phyloP scores from a whole-genome alignment of 2,329 filamentous ascomycete species.

The Plectosphaerella sp. region DNA sequence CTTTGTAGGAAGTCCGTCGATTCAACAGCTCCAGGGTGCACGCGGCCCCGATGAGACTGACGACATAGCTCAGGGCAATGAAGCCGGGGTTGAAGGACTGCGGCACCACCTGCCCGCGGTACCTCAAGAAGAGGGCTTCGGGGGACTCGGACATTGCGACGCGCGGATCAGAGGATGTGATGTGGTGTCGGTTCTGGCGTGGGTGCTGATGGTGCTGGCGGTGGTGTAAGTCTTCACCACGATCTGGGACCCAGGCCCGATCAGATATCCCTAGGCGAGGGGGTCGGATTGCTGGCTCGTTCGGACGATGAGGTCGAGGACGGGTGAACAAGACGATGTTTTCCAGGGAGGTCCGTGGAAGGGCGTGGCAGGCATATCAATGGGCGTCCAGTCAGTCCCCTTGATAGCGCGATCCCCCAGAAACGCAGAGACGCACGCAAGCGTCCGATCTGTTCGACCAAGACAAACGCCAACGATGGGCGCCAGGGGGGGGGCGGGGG shows the following conservation, averaged over 20 bases:
- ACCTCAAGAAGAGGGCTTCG: conserved; percentile 29
- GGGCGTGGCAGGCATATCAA: background rate
- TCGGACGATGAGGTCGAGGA: background rate
- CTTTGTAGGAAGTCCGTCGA: conserved; percentile 64
- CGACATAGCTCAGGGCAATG: conserved; percentile 68
- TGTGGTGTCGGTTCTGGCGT: background rate
- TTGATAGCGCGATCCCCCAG: background rate
- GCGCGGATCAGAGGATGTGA: background rate
- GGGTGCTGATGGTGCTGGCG: background rate
- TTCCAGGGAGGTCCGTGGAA: background rate
- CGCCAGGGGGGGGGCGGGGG: background rate
- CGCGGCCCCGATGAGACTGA: conserved; percentile 71
- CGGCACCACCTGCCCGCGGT: conserved; percentile 41
- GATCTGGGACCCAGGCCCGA: too few species aligned
- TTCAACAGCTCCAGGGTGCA: conserved; percentile 82
- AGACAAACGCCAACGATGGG: background rate
- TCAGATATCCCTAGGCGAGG: too few species aligned
- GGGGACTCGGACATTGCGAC: conserved; percentile 6
- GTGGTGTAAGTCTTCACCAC: too few species aligned
- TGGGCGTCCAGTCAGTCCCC: background rate
- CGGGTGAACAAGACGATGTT: background rate
- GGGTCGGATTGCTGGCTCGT: background rate
- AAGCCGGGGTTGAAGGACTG: conserved; percentile 54
- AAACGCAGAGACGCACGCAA: background rate
- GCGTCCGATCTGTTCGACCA: background rate